These are phyloP conservation scores for Acer campestre DNA, from an alignment of 345 rosid species.

Conservation along the genomic window DNA sequence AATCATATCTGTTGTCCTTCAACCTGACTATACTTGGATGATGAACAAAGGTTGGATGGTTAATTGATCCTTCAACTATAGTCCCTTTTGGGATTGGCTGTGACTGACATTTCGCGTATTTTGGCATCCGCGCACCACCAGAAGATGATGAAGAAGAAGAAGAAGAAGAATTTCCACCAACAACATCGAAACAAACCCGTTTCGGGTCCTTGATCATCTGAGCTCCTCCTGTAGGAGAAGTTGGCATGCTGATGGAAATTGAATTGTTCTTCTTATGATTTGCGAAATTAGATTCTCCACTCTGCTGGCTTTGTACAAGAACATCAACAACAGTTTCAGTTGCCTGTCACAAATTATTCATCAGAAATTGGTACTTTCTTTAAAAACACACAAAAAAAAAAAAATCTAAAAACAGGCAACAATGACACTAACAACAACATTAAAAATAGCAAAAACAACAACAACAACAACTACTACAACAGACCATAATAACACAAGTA, in stretches of 20 bases:
- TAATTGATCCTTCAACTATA: constrained; percentile 16
- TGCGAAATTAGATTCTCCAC: constrained; percentile 22
- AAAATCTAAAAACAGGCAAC: too few species aligned
- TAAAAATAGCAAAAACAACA: not conserved
- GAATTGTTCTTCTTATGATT: constrained; percentile 41
- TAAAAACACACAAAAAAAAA: not conserved
- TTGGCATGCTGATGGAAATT: constrained; percentile 71
- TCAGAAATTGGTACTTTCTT: not conserved
- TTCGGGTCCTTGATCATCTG: constrained; percentile 25
- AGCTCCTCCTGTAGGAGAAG: constrained; percentile 37
- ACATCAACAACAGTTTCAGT: constrained; percentile 10
- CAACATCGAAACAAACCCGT: constrained; percentile 30
- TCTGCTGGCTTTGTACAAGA: not conserved
- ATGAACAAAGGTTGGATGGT: constrained; percentile 22
- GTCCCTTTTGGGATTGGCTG: constrained; percentile 65
- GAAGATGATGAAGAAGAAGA: constrained; percentile 20
- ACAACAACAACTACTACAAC: not conserved
- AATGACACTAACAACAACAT: not conserved
- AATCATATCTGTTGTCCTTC: constrained; percentile 66
- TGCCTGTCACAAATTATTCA: not conserved
- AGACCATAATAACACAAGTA: too few species aligned
- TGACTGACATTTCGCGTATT: constrained; percentile 45
- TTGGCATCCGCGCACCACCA: constrained; percentile 17
- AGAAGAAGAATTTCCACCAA: constrained; percentile 31
- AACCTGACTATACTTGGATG: constrained; percentile 37